Evolutionary conservation across 768 basidiomycete genomes (phyloP), one percentile per base, ranked within the genome.

Genomic region (Mycena vitilis): DNA sequence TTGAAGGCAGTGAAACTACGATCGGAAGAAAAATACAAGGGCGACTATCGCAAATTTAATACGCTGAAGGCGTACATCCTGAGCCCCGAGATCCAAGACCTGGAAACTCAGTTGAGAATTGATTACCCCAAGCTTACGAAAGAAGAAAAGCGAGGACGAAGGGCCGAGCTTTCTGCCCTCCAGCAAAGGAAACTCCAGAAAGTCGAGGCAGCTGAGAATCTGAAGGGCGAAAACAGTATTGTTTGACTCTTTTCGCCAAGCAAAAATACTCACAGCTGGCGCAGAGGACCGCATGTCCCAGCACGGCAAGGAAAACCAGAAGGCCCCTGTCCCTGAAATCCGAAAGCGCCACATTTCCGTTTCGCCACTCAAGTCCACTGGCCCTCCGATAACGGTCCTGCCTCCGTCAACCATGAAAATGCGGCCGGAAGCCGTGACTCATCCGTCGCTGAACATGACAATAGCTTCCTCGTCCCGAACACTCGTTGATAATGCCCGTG

Each of bases 281-380:
- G 9, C 36, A 42, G 54, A 42, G 53, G 55, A 20, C 40, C 47
- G 15, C 20, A 34, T 37, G 15, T 37, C 51, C 20, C 40, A 62
- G 59, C 49, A 38, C 18, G 49, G 69, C 57, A 72, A 72, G 48
- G 71, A 72, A 45, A 72, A 72, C 61, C 67, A 72, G 53, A 51
- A 52, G 23, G 66, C 57, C 10, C 60, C 60, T 23, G 56, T 61
- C 25, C 57, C 66, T 37, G 62, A 30, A 25, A 36, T 44, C 23
- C 61, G 45, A 30, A 66, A 48, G 47, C 63, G 48, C 22, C 64
- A 16, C 15, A 18, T 47, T 38, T 42, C 65, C 37, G 8, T 40
- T 22, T 45, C 60, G 34, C 30, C 44, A 2, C 22, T 45, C 40
- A 40, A 40, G n/a, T 40, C 36, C 16, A 36, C 47, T 18, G 10